phyloP scores from a whole-genome alignment of 768 basidiomycete species.

The Antrodiella citrinella region DNA sequence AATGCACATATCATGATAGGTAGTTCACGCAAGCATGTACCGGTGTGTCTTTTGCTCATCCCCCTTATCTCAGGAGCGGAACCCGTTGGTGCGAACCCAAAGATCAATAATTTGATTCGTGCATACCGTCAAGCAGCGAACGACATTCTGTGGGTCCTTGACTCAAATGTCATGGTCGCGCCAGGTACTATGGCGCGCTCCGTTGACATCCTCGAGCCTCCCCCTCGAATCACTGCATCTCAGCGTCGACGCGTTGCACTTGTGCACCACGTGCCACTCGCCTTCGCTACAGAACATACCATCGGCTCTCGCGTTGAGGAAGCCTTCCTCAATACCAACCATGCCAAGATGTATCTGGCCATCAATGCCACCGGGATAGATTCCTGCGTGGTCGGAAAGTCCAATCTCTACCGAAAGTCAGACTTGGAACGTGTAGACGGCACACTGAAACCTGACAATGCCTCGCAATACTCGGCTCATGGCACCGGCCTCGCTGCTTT shows the following conservation, averaged over 20 bases:
- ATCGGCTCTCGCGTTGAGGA: slow-evolving; percentile 85
- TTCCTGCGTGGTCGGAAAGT: slow-evolving; percentile 96
- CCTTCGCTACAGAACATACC: slow-evolving; percentile 55
- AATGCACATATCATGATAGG: slow-evolving; percentile 71
- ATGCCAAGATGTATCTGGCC: slow-evolving; percentile 96
- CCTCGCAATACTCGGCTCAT: slow-evolving; percentile 22
- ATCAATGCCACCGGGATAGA: slow-evolving; percentile 86
- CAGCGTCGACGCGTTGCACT: slow-evolving; percentile 57
- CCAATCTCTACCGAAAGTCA: slow-evolving; percentile 85
- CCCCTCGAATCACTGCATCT: slow-evolving; percentile 24
- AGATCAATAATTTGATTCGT: slow-evolving; percentile 92
- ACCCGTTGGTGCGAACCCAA: slow-evolving; percentile 87
- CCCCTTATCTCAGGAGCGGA: slow-evolving; percentile 54
- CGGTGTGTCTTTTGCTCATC: background rate
- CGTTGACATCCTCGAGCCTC: slow-evolving; percentile 61
- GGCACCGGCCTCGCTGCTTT: slow-evolving; percentile 67
- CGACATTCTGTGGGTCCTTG: slow-evolving; percentile 94
- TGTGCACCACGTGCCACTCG: slow-evolving; percentile 95
- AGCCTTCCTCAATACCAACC: slow-evolving; percentile 93
- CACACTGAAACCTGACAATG: slow-evolving; percentile 41
- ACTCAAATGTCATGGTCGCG: slow-evolving; percentile 84
- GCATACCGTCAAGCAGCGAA: slow-evolving; percentile 74
- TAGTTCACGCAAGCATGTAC: slow-evolving; percentile 26
- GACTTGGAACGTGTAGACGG: slow-evolving; percentile 75
- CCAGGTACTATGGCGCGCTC: slow-evolving; percentile 77